A percentile compares a stretch with the other conserved stretches of the same genome.
Conservation (phyloP, 129 eudicot genomes). For the Artemisia argyi region DNA sequence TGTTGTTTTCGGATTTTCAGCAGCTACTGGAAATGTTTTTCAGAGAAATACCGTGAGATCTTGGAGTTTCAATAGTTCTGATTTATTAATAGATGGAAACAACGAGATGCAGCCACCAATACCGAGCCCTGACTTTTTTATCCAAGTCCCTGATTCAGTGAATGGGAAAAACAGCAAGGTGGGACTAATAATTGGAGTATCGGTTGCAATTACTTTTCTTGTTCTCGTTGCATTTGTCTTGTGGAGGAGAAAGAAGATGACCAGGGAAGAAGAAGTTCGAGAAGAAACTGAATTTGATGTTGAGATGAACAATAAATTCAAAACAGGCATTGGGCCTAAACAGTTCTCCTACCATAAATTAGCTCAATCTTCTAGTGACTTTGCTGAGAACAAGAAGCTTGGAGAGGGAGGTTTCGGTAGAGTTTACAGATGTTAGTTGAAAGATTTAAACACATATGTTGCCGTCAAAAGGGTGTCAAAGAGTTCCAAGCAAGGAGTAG, state of each 20-base stretch:
- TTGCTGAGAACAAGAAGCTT: conserved; percentile 41
- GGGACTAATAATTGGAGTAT: conserved; percentile 17
- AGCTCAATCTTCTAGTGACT: conserved; percentile 30
- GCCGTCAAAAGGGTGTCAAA: conserved; percentile 44
- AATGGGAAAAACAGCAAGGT: conserved; percentile 8
- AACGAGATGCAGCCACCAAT: not conserved
- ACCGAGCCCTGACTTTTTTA: too few species aligned
- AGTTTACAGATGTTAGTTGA: conserved; percentile 35
- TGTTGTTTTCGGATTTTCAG: conserved; percentile 35
- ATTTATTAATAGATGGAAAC: conserved; percentile 12
- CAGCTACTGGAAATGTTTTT: conserved; percentile 2
- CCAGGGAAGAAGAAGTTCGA: not conserved
- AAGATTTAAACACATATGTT: conserved; percentile 2
- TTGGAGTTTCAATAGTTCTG: conserved; percentile 22
- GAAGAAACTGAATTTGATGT: not conserved
- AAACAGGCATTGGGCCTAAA: conserved; percentile 40
- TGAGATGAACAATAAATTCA: conserved; percentile 33
- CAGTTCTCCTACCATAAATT: conserved; percentile 37
- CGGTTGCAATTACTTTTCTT: not conserved
- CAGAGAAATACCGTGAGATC: conserved; percentile 19
- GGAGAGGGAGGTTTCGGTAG: conserved; percentile 58
- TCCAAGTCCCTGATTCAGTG: not conserved
- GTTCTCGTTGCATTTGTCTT: not conserved
- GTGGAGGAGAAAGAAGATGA: conserved; percentile 18
- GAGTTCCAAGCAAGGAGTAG: conserved; percentile 39